Conservation (phyloP, 2,329 filamentous ascomycete genomes). For the Penicillium sp. region DNA sequence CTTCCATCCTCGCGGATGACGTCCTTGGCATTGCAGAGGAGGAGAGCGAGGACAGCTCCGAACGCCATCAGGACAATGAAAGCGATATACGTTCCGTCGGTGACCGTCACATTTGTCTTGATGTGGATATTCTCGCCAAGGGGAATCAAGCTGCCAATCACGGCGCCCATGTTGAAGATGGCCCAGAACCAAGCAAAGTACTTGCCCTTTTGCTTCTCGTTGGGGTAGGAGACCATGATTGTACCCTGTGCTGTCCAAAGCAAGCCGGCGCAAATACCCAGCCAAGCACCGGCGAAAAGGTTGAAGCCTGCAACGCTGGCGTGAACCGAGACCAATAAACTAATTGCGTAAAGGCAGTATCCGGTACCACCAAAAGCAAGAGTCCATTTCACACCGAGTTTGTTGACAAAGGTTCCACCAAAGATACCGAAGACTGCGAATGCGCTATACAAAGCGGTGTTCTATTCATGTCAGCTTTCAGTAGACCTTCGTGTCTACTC, state of each 20-base stretch:
- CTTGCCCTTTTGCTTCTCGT: constrained; percentile 70
- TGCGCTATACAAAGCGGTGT: constrained; percentile 63
- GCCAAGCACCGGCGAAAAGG: constrained; percentile 43
- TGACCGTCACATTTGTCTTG: constrained; percentile 30
- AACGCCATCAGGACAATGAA: constrained; percentile 72
- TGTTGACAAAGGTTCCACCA: constrained; percentile 45
- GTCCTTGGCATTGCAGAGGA: constrained; percentile 62
- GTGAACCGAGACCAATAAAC: constrained; percentile 37
- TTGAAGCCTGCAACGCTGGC: constrained; percentile 43
- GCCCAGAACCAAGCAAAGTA: constrained; percentile 90
- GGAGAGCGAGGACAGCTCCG: constrained; percentile 62
- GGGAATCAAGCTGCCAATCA: constrained; percentile 61
- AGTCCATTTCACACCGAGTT: constrained; percentile 34
- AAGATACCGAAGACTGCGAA: constrained; percentile 60
- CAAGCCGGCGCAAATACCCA: constrained; percentile 44
- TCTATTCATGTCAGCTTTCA: constrained; percentile 24
- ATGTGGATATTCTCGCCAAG: constrained; percentile 39
- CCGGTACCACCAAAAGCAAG: constrained; percentile 39
- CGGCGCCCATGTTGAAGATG: constrained; percentile 84
- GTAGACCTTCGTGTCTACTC: not conserved
- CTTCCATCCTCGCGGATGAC: constrained; percentile 70
- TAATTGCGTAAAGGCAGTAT: constrained; percentile 40
- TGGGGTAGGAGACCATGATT: constrained; percentile 69
- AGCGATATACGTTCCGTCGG: constrained; percentile 72
- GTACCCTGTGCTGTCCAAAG: constrained; percentile 47